Conservation (phyloP, 2,329 filamentous ascomycete species). For the Ophiocordyceps robertsii region DNA sequence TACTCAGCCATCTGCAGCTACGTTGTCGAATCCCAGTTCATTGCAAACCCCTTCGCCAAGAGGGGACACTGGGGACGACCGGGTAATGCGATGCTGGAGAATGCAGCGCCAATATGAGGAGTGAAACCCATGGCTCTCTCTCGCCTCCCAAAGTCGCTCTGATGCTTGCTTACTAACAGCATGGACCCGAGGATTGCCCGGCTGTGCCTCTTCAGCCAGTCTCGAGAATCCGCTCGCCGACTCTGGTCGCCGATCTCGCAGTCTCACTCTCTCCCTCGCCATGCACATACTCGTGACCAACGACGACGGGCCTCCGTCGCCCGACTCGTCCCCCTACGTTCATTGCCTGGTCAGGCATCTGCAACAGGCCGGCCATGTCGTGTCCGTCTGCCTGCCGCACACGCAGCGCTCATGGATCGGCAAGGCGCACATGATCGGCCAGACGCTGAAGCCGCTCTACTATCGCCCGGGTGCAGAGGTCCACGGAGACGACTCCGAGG, state of each 20-base stretch:
- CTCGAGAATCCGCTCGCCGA: not conserved
- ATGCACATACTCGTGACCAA: constrained; percentile 60
- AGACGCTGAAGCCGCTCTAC: constrained; percentile 72
- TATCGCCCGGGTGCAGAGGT: constrained; percentile 48
- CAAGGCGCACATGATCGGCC: constrained; percentile 91
- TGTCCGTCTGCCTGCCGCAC: constrained; percentile 84
- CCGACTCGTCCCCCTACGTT: constrained; percentile 67
- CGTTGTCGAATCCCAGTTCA: too few relatives aligned
- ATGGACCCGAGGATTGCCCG: not conserved
- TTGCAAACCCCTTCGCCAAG: too few relatives aligned
- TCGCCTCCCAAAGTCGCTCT: too few relatives aligned
- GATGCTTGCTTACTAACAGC: too few relatives aligned
- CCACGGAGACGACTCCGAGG: constrained; percentile 36
- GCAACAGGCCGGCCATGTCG: constrained; percentile 63
- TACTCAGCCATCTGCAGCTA: too few relatives aligned
- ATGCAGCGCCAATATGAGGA: too few relatives aligned
- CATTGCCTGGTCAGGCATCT: constrained; percentile 60
- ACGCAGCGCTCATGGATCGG: constrained; percentile 95
- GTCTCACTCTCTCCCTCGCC: constrained; percentile 6
- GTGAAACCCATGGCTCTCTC: too few relatives aligned
- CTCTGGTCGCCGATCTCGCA: not conserved
- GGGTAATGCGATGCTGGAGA: too few relatives aligned
- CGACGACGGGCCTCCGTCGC: constrained; percentile 70
- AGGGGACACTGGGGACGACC: too few relatives aligned
- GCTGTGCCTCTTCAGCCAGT: not conserved